Percentiles rank a stretch among this genome's conserved stretches.
Evolutionary conservation across 164 flowering plant species (phyloP).

Genomic region (Saururus chinensis): DNA sequence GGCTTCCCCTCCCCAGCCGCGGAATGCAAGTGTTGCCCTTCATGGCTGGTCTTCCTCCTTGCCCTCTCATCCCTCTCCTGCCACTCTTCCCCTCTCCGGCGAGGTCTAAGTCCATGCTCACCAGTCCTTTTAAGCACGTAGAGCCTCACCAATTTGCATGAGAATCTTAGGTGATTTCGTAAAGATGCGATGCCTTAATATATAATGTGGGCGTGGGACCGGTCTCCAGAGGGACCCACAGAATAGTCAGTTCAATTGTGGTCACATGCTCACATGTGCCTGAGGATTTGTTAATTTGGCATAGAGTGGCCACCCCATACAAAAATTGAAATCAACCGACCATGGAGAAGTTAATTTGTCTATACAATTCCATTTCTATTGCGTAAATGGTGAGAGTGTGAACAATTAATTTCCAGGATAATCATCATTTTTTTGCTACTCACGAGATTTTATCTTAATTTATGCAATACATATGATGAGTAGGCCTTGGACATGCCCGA

Average conservation of each 20-base stretch:
- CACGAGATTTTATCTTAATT: too few species aligned
- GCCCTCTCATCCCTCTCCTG: slow-evolving; percentile 8
- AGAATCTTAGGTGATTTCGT: background rate
- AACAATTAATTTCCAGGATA: too few species aligned
- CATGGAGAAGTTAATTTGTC: background rate
- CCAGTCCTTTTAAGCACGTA: background rate
- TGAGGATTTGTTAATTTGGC: background rate
- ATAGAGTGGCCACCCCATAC: slow-evolving; percentile 1
- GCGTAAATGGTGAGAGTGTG: background rate
- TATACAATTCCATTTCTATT: background rate
- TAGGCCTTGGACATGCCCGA: too few species aligned
- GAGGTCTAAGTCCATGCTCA: background rate
- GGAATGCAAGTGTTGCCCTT: slow-evolving; percentile 36
- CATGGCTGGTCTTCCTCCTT: slow-evolving; percentile 8
- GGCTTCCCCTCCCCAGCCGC: slow-evolving; percentile 10
- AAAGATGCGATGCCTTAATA: too few species aligned
- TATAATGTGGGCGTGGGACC: background rate
- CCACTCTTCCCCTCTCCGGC: background rate
- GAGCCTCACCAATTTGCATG: background rate
- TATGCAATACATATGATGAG: too few species aligned
- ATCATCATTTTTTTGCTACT: too few species aligned
- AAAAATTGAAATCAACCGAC: slow-evolving; percentile 19
- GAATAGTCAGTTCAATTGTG: background rate
- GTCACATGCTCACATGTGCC: slow-evolving; percentile 39
- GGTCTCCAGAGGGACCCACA: background rate